Percentiles rank a stretch among this genome's conserved stretches.
phyloP scores from a whole-genome alignment of 2,329 filamentous ascomycete genomes.

The Penicillium sp. region DNA sequence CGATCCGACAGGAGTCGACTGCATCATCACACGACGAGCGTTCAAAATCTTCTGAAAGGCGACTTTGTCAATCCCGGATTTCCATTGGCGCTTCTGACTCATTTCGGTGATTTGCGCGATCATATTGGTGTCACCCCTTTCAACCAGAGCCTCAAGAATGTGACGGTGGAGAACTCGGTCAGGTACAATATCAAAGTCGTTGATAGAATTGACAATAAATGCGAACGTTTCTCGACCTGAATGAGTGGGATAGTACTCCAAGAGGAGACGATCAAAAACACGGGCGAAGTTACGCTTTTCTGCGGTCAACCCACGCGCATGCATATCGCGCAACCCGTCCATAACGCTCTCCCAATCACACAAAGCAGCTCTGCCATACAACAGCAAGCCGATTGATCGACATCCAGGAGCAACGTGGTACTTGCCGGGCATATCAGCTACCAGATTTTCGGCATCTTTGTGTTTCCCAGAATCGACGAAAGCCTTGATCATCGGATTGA shows the following conservation, averaged over 20 bases:
- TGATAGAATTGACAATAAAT: constrained; percentile 36
- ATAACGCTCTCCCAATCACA: constrained; percentile 44
- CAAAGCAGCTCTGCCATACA: constrained; percentile 35
- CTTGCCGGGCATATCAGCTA: constrained; percentile 33
- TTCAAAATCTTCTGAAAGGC: constrained; percentile 35
- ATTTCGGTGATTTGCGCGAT: constrained; percentile 32
- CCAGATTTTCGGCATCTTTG: constrained; percentile 36
- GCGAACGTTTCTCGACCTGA: constrained; percentile 33
- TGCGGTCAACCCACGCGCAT: constrained; percentile 31
- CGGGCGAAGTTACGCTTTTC: constrained; percentile 29
- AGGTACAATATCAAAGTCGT: constrained; percentile 36
- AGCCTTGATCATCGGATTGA: constrained; percentile 41
- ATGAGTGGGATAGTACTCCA: constrained; percentile 42
- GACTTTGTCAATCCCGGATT: constrained; percentile 29
- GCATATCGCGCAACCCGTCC: constrained; percentile 38
- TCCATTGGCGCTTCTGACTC: constrained; percentile 33
- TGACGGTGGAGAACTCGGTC: constrained; percentile 41
- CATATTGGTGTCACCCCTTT: constrained; percentile 36
- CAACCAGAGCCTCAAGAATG: constrained; percentile 40
- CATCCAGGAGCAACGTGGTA: constrained; percentile 31
- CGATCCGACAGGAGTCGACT: constrained; percentile 36
- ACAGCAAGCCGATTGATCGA: constrained; percentile 38
- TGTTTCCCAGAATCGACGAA: constrained; percentile 38
- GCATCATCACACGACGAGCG: constrained; percentile 33
- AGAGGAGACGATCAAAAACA: constrained; percentile 41